Evolutionary conservation across 768 basidiomycete species (phyloP), one percentile per base, ranked within the genome.

Genomic region (Tylopilus felleus): DNA sequence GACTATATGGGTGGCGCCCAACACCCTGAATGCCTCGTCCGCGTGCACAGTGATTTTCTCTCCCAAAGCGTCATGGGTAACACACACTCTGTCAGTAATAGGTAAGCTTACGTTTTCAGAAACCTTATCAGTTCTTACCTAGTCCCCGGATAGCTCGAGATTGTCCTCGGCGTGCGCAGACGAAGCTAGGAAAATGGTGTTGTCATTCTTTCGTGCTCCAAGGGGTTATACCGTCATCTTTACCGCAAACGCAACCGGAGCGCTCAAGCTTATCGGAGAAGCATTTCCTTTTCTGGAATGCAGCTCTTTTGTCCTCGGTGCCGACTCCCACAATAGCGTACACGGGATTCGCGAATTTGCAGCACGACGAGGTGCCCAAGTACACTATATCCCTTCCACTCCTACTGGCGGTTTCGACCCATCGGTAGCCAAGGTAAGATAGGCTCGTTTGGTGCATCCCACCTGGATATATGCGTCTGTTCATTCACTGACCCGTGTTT

Each of bases 1-100:
- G 90, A 93, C 63, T 92, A 88, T 59, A 92, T 92, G 88, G 90
- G 90, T 28, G 89, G 87, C 22, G 80, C 87, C 0, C 74, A 92
- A 31, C 90, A 89, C 58, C 90, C 90, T 12, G 86, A 89, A 60
- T 86, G 83, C 60, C 80, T 93, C 31, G 80, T 92, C 53, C 78
- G 77, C 36, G 80, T 82, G 10, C 88, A 91, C 60, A 76, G 83
- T 38, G 80, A 81, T 47, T 90, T 91, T 64, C 78, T 93, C 29
- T 81, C 76, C 38, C 74, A 72, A 47, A 82, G 71, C 63, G 76
- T 92, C 41, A 78, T 93, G 54, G 90, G 90, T 1, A 92, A 93
- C 66, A 91, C 90, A 1, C 90, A 93, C 68, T 92, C 90, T 0
- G 80, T 88, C 63, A 91, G 83, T 67, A 84, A 87, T 58, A 86